Base-by-base conservation (phyloP, 1,284 basidiomycete species). In the Papiliotrema nemorosa region DNA sequence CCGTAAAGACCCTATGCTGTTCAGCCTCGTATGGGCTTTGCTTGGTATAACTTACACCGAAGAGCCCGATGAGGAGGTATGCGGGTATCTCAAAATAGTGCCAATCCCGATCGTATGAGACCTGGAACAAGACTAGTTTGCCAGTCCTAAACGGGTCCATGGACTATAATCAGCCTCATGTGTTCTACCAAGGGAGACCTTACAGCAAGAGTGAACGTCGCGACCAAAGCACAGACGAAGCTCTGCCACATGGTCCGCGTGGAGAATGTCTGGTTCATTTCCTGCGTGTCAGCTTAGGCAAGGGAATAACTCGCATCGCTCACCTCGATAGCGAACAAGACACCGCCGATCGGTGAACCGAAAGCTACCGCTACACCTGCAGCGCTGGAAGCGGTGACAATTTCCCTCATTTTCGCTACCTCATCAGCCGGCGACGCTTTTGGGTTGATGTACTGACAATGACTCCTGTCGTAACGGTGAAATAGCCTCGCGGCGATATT, bases 71-170 rank as follows among this genome's bases (percentile, higher is more conserved):
- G 54, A 98, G 81, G 47, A 97, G 80, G 75, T 92, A 97, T 29
- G 93, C 81, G n/a, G 94, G 85, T 48, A 98, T 90, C 72, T 97
- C 96, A 69, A 98, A 98, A 77, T 96, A 97, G 71, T 98, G 94
- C 96, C 96, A 99, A 66, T 94, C 90, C 26, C 93, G 82, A 70
- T 90, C 90, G 73, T 98, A 98, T 5, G 92, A 94, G 56, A 98
- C 91, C 71, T 97, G 91, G 79, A 98, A 98, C 55, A 97, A 77
- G 64, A 98, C 96, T 26, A 99, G 84, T 72, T 98, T 98, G 33
- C 96, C 96, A 0, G 96, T 98, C 24, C 93, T 82, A 77, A 92
- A 99, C 0, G 96, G 96, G 69, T 98, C 97, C 87, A 99, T 93
- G 2, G 89, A 88, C 87, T 92, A 59, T 52, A n/a, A 9, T 43